phyloP scores from a whole-genome alignment of 2,329 filamentous ascomycete genomes.

The Fusarium tuaranense region DNA sequence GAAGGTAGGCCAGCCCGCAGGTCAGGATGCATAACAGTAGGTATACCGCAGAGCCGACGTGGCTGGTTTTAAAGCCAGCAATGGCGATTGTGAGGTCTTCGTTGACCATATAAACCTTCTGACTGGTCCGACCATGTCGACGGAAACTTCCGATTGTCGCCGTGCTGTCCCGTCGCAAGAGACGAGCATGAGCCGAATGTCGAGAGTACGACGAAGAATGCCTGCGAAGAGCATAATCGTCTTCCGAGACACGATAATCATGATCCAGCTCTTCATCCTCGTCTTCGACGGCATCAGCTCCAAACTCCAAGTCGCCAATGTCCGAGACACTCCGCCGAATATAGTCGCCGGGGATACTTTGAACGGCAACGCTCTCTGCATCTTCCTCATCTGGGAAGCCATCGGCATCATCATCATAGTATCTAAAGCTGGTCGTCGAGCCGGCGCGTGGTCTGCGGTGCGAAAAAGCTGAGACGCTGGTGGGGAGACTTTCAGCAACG shows the following conservation, averaged over 20 bases:
- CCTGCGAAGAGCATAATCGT: constrained; percentile 66
- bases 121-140: constrained; percentile 74
- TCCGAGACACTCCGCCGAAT: constrained; percentile 50
- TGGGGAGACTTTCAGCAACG: constrained; percentile 94
- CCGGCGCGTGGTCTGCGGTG: constrained; percentile 85
- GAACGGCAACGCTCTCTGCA: constrained; percentile 46
- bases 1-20: constrained; percentile 81
- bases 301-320: constrained; percentile 54
- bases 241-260: constrained; percentile 53
- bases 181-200: constrained; percentile 68
- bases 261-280: constrained; percentile 57
- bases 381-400: constrained; percentile 50
- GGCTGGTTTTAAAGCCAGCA: constrained; percentile 87
- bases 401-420: constrained; percentile 76
- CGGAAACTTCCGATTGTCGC: constrained; percentile 76
- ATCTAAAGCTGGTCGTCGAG: constrained; percentile 90
- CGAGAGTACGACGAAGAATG: constrained; percentile 72
- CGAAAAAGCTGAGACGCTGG: constrained; percentile 90
- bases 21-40: constrained; percentile 77
- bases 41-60: constrained; percentile 76
- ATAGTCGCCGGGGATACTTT: constrained; percentile 40
- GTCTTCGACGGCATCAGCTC: constrained; percentile 55
- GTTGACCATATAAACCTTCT: constrained; percentile 93
- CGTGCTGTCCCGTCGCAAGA: constrained; percentile 78
- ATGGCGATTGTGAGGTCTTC: constrained; percentile 96